These are phyloP conservation scores for Hibiscus mutabilis DNA, from an alignment of 345 rosid species.

Conservation along the genomic window DNA sequence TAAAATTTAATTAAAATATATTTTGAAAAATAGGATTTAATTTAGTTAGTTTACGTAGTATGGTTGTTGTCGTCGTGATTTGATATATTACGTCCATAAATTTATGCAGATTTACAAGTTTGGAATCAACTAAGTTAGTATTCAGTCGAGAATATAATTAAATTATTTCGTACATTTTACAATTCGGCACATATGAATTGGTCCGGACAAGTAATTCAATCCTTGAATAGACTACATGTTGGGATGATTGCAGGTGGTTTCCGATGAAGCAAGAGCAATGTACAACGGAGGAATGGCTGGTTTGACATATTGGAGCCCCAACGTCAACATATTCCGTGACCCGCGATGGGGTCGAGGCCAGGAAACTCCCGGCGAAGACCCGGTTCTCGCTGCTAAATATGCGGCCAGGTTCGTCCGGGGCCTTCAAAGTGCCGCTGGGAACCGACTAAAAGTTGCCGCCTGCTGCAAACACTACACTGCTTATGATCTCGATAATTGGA, in stretches of 20 bases:
- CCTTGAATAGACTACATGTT: too few species aligned
- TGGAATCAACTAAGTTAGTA: too few species aligned
- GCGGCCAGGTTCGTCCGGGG: constrained; percentile 76
- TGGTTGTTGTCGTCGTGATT: too few species aligned
- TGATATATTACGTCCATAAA: too few species aligned
- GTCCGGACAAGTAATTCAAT: too few species aligned
- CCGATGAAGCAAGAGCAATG: constrained; percentile 80
- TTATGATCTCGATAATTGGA: constrained; percentile 95
- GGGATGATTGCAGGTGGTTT: constrained; percentile 40
- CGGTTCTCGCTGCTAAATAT: constrained; percentile 58
- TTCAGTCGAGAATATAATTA: too few species aligned
- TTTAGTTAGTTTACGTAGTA: neutral
- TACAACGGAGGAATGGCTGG: constrained; percentile 68
- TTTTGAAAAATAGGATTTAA: neutral
- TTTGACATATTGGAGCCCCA: constrained; percentile 80
- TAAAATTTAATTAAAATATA: neutral
- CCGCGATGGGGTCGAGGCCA: constrained; percentile 92
- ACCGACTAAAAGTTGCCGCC: constrained; percentile 83
- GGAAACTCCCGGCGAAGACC: constrained; percentile 96
- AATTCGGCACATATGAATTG: too few species aligned
- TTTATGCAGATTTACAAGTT: too few species aligned
- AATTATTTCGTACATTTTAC: too few species aligned
- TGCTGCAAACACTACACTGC: constrained; percentile 97
- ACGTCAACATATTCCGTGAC: constrained; percentile 72
- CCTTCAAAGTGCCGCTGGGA: constrained; percentile 52